Conservation (phyloP, 106 monocot species). For the Acorus gramineus region DNA sequence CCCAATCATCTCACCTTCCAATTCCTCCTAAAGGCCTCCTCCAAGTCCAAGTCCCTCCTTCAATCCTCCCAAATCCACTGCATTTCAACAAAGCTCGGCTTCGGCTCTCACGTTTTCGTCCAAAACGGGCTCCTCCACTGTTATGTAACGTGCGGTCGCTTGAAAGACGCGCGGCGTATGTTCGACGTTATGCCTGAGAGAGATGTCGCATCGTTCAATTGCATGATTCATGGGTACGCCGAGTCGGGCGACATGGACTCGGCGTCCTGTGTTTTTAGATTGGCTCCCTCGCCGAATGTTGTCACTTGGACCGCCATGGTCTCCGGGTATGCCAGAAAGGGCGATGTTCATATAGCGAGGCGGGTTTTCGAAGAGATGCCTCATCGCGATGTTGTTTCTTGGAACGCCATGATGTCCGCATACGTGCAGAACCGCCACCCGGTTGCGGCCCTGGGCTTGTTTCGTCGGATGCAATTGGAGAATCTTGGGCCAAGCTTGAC, state of each 20-base stretch:
- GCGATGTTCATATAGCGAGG: slow-evolving; percentile 6
- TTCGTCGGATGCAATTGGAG: slow-evolving; percentile 6
- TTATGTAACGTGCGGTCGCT: slow-evolving; percentile 6
- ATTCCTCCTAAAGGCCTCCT: slow-evolving; percentile 19
- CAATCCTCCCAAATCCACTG: slow-evolving; percentile 16
- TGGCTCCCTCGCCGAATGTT: neutral
- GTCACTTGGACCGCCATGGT: slow-evolving; percentile 27
- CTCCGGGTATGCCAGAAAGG: slow-evolving; percentile 5
- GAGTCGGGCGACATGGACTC: slow-evolving; percentile 1
- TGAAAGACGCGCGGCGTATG: slow-evolving; percentile 7
- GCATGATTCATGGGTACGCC: slow-evolving; percentile 18
- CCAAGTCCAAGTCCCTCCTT: slow-evolving; percentile 9
- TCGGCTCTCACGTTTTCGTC: neutral
- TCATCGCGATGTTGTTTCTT: slow-evolving; percentile 20
- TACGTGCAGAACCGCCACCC: slow-evolving; percentile 21
- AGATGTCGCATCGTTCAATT: slow-evolving; percentile 19
- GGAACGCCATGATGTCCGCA: slow-evolving; percentile 35
- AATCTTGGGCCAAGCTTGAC: slow-evolving; percentile 7
- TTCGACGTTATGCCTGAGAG: slow-evolving; percentile 15
- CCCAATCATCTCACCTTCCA: slow-evolving; percentile 16
- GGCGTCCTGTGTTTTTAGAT: slow-evolving; percentile 11
- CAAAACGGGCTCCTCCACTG: slow-evolving; percentile 15
- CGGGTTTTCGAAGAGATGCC: slow-evolving; percentile 31
- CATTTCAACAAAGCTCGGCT: slow-evolving; percentile 14
- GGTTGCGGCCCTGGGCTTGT: slow-evolving; percentile 15